Evolutionary conservation across 1,284 basidiomycete genomes (phyloP), one percentile per base, ranked within the genome.

Genomic region (Ustilago crameri): DNA sequence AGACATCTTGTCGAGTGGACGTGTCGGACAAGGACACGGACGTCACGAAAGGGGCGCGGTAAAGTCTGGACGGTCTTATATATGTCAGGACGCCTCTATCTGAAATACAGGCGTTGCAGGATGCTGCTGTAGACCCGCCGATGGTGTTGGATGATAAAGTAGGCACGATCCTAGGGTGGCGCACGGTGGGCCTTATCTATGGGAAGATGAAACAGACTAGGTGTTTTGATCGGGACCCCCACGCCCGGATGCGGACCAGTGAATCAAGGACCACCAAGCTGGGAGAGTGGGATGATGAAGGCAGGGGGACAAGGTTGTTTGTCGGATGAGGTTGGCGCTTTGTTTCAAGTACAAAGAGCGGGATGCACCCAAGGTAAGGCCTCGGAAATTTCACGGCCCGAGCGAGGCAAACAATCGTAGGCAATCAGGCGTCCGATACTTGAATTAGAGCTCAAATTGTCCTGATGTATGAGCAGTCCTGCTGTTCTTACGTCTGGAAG

Each of bases 1-100:
- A 15, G 73, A 75, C 72, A 74, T 72, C 2, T 53, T 54, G 57
- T 18, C 9, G 44, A 15, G 17, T 27, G 3, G 20, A 9, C 17
- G 26, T 15, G 5, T 15, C 22, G 12, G 26, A 23, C 22, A 10
- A n/a, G 9, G 32, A 22, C 26, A 35, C 12, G 22, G 40, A 7
- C 30, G 30, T 18, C 5, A 20, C 15, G 14, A n/a, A n/a, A 27
- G 32, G 15, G 20, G 0, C 20, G n/a, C 9, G 8, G 15, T 17
- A n/a, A 22, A 35, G 9, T 4, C 20, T 15, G 14, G 27, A 30
- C 22, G 15, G 35, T 17, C 22, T 27, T 48, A 40, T 55, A 48
- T 55, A 48, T 42, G 18, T 42, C 15, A 42, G 20, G 23, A 15
- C 10, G 38, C 38, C 18, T 30, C 30, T 30, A 12, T 30, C 30